Evolutionary conservation across 345 rosid species (phyloP).

Genomic region (Euphorbia peplus): DNA sequence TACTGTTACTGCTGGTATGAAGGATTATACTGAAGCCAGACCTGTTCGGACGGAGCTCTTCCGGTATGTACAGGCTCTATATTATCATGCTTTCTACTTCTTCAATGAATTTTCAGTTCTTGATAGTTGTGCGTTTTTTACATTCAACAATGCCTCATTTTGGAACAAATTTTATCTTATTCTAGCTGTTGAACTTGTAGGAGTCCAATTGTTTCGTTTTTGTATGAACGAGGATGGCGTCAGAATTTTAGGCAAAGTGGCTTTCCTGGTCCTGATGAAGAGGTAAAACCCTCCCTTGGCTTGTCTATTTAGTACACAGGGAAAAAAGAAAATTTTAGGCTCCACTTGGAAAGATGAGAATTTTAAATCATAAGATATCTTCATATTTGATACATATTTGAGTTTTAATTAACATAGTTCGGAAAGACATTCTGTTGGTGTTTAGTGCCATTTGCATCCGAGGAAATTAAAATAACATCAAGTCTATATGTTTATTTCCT

Average conservation of each 20-base stretch:
- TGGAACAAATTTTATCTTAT: neutral
- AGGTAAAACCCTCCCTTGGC: constrained; percentile 44
- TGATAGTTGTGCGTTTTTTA: neutral
- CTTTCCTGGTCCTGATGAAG: constrained; percentile 94
- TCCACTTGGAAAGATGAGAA: too few species aligned
- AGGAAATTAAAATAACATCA: neutral
- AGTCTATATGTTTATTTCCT: neutral
- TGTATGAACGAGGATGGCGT: constrained; percentile 97
- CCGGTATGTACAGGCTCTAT: constrained; percentile 44
- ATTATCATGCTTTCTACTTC: neutral
- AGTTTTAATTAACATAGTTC: constrained; percentile 1
- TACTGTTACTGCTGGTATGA: constrained; percentile 69
- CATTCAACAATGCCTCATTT: neutral
- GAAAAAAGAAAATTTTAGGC: too few species aligned
- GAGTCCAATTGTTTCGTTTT: constrained; percentile 88
- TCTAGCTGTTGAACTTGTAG: constrained; percentile 33
- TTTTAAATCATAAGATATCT: too few species aligned
- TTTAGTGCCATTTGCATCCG: constrained; percentile 1
- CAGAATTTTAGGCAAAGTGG: constrained; percentile 74
- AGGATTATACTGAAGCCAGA: constrained; percentile 61
- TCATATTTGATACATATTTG: neutral
- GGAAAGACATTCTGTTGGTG: neutral
- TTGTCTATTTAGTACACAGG: neutral
- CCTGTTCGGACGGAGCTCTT: constrained; percentile 73
- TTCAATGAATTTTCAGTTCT: neutral